Evolutionary conservation across 768 basidiomycete genomes (phyloP).

Genomic region (Panellus pusillus): DNA sequence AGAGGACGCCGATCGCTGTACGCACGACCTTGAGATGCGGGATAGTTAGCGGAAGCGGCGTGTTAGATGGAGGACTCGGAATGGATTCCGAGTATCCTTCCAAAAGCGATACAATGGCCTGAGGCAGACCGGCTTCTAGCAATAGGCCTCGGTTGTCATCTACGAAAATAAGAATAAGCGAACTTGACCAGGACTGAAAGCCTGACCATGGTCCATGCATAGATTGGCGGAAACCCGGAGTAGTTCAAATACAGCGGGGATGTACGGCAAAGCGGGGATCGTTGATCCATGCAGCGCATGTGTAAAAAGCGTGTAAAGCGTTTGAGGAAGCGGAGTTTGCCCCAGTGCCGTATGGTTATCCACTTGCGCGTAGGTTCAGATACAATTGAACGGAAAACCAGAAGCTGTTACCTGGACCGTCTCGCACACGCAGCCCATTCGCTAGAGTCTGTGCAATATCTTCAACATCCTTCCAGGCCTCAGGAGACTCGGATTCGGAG

Average conservation of each 20-base stretch:
- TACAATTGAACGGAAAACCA: conserved; percentile 6
- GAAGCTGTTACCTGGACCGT: conserved; percentile 44
- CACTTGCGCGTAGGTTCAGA: conserved; percentile 38
- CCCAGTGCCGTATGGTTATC: conserved; percentile 75
- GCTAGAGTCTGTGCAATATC: conserved; percentile 56
- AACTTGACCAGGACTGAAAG: neutral
- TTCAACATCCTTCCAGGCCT: conserved; percentile 54
- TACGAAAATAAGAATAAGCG: conserved; percentile 27
- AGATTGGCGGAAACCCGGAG: conserved; percentile 81
- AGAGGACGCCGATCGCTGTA: conserved; percentile 74
- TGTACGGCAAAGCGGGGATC: conserved; percentile 45
- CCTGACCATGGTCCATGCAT: conserved; percentile 78
- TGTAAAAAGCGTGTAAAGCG: conserved; percentile 60
- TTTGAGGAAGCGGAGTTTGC: conserved; percentile 60
- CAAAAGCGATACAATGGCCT: conserved; percentile 63
- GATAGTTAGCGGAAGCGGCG: conserved; percentile 53
- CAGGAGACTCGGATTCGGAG: conserved; percentile 29
- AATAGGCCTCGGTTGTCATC: conserved; percentile 75
- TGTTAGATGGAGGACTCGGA: conserved; percentile 30
- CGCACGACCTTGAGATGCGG: conserved; percentile 71
- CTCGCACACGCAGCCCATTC: conserved; percentile 58
- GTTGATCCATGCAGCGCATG: conserved; percentile 51
- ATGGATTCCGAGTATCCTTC: conserved; percentile 64
- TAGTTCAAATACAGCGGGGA: conserved; percentile 61
- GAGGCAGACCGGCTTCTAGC: conserved; percentile 69